Percentiles rank a stretch among this genome's conserved stretches.
Evolutionary conservation across 345 rosid genomes (phyloP).

Genomic region (Capsella bursapastoris): DNA sequence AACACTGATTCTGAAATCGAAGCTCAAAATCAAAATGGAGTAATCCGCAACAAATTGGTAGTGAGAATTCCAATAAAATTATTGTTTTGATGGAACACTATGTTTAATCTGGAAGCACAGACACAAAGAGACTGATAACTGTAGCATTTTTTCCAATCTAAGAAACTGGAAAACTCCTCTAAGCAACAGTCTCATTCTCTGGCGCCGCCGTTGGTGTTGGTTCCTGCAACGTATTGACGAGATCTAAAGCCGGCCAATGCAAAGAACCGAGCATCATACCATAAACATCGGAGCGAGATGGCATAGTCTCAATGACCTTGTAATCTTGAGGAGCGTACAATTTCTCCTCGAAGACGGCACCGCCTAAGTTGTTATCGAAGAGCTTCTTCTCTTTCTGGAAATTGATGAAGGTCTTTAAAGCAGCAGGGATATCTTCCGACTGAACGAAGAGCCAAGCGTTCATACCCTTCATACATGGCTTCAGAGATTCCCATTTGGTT

Average conservation of each 20-base stretch:
- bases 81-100: neutral
- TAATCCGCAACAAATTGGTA: neutral
- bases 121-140: conserved; percentile 10
- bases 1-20: conserved; percentile 15
- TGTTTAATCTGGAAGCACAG: conserved; percentile 7
- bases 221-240: conserved; percentile 82
- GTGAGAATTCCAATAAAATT: neutral
- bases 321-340: conserved; percentile 79
- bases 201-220: conserved; percentile 58
- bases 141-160: conserved; percentile 51
- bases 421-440: conserved; percentile 79
- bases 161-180: conserved; percentile 42
- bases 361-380: conserved; percentile 69
- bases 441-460: conserved; percentile 94
- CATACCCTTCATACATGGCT: conserved; percentile 98
- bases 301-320: conserved; percentile 77
- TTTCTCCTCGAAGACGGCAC: conserved; percentile 91
- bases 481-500: conserved; percentile 77
- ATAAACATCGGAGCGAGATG: conserved; percentile 74
- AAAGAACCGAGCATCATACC: conserved; percentile 70
- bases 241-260: conserved; percentile 76
- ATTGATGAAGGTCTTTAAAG: conserved; percentile 71
- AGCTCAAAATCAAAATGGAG: neutral
- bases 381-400: conserved; percentile 82
- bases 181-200: conserved; percentile 29